These are phyloP conservation scores for Lactifluus rugatus DNA, from an alignment of 768 basidiomycete genomes.

Conservation along the genomic window DNA sequence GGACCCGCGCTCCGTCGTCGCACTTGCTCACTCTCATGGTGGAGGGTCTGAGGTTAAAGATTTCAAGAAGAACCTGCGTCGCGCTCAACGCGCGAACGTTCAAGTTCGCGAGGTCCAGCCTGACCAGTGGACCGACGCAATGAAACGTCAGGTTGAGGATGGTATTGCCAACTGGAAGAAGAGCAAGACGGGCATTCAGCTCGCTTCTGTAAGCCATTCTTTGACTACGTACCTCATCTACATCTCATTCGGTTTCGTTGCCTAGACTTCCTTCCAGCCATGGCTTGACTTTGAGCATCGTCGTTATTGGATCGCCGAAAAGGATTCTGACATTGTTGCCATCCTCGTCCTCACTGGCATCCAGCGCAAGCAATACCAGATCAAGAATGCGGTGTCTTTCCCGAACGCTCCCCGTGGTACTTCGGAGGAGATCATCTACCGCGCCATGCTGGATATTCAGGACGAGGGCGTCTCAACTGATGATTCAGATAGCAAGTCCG, in stretches of 20 bases:
- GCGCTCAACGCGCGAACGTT: constrained; percentile 47
- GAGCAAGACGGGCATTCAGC: constrained; percentile 45
- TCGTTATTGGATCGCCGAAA: constrained; percentile 45
- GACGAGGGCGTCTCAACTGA: constrained; percentile 22
- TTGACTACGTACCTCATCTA: accelerated
- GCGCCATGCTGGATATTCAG: constrained; percentile 35
- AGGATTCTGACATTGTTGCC: constrained; percentile 34
- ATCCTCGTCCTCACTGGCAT: constrained; percentile 44
- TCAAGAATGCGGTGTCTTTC: constrained; percentile 49
- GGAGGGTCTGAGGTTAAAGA: constrained; percentile 38
- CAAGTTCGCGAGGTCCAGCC: constrained; percentile 35
- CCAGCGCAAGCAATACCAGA: constrained; percentile 36
- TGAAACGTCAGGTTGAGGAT: constrained; percentile 39
- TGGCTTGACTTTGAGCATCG: constrained; percentile 49
- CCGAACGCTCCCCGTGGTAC: constrained; percentile 45
- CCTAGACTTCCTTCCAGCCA: constrained; percentile 38
- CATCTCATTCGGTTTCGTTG: not conserved
- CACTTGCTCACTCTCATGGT: constrained; percentile 30
- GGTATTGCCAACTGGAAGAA: constrained; percentile 50
- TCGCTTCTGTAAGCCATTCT: constrained; percentile 23
- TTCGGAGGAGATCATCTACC: constrained; percentile 42
- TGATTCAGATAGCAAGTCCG: constrained; percentile 1
- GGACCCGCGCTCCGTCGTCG: constrained; percentile 36
- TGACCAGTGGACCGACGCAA: constrained; percentile 35
- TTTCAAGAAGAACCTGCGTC: constrained; percentile 50